Evolutionary conservation across 2,329 filamentous ascomycete species (phyloP).

Genomic region (Fusarium anthophilum): DNA sequence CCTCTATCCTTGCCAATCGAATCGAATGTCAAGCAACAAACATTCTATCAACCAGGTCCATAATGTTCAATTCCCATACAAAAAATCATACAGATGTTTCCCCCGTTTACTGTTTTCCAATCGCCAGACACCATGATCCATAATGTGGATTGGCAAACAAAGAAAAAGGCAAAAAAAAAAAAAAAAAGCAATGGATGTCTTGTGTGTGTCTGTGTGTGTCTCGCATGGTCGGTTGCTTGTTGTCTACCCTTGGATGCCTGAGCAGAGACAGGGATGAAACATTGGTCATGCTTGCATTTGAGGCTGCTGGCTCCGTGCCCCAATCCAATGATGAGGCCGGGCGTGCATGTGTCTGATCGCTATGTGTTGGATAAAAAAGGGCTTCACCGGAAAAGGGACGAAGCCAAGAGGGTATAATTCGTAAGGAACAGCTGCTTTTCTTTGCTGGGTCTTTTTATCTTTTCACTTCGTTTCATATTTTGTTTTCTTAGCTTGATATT

Average conservation of each 20-base stretch:
- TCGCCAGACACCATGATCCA: constrained; percentile 39
- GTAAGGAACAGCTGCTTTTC: constrained; percentile 22
- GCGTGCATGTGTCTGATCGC: constrained; percentile 1
- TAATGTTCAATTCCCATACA: constrained; percentile 9
- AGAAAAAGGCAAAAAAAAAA: neutral
- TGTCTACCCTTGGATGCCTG: neutral
- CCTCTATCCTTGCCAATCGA: constrained; percentile 11
- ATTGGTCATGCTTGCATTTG: constrained; percentile 25
- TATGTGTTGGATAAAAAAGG: constrained; percentile 8
- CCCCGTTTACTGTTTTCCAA: constrained; percentile 23
- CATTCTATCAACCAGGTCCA: constrained; percentile 8
- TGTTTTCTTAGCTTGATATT: neutral
- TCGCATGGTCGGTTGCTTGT: constrained; percentile 1
- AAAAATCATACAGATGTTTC: constrained; percentile 21
- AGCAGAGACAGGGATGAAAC: constrained; percentile 16
- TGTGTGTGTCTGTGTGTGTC: neutral
- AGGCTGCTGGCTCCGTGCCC: constrained; percentile 33
- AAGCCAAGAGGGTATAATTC: constrained; percentile 39
- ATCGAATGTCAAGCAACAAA: constrained; percentile 12
- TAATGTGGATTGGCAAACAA: constrained; percentile 18
- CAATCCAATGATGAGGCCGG: constrained; percentile 13
- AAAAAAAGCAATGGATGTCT: neutral
- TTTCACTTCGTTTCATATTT: constrained; percentile 6
- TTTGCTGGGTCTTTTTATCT: constrained; percentile 7
- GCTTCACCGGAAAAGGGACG: constrained; percentile 5